phyloP scores from a whole-genome alignment of 768 basidiomycete genomes.

The Psilocybe subaeruginosa region DNA sequence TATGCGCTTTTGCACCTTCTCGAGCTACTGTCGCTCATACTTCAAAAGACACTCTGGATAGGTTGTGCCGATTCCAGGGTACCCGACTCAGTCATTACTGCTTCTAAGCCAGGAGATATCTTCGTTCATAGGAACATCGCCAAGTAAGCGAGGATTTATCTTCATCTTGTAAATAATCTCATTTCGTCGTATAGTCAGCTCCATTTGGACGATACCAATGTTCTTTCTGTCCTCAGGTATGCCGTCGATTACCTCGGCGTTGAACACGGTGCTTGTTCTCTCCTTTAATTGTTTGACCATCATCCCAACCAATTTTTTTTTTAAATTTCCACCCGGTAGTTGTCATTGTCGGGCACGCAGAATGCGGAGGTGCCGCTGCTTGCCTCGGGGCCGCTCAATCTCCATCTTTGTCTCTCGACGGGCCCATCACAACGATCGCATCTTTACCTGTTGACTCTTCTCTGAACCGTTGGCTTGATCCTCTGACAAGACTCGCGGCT shows the following conservation, averaged over 20 bases:
- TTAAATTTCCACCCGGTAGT: constrained; percentile 46
- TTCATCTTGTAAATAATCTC: constrained; percentile 2
- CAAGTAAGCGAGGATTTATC: constrained; percentile 57
- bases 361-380: constrained; percentile 77
- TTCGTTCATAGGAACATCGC: constrained; percentile 90
- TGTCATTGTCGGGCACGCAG: constrained; percentile 80
- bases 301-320: constrained; percentile 33
- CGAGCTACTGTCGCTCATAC: constrained; percentile 4
- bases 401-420: constrained; percentile 30
- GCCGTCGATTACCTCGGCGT: constrained; percentile 74
- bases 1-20: constrained; percentile 27
- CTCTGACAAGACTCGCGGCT: constrained; percentile 58
- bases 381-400: constrained; percentile 49
- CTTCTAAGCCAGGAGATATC: constrained; percentile 73
- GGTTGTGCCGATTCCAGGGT: constrained; percentile 87
- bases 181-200: constrained; percentile 57
- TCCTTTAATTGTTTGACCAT: constrained; percentile 20
- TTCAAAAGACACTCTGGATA: constrained; percentile 69
- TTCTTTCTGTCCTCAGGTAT: constrained; percentile 72
- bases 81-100: constrained; percentile 75
- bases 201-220: constrained; percentile 70
- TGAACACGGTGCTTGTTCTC: constrained; percentile 67
- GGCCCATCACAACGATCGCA: constrained; percentile 33
- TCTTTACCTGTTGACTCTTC: constrained; percentile 43
- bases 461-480: constrained; percentile 73